Conservation (phyloP, 352 stramenopile species). For the Phytophthora ramorum region DNA sequence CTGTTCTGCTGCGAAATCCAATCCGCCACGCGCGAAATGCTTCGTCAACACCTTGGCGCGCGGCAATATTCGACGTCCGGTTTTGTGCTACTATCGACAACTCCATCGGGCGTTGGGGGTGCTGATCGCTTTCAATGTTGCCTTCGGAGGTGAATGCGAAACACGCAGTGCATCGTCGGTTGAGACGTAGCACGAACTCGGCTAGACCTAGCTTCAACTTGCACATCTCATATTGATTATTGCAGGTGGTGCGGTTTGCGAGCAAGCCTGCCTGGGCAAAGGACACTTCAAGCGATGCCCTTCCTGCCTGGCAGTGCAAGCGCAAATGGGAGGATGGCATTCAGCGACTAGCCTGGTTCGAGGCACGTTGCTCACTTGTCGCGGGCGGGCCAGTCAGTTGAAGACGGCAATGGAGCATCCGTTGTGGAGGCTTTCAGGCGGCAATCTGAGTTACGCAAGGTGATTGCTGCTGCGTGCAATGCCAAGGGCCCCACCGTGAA, state of each 20-base stretch:
- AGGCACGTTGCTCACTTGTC: constrained; percentile 16
- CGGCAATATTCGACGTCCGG: constrained; percentile 17
- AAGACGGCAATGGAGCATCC: not conserved
- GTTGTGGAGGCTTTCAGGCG: not conserved
- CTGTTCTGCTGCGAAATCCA: constrained; percentile 5
- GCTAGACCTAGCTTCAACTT: constrained; percentile 18
- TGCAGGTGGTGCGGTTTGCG: not conserved
- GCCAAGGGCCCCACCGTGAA: not conserved
- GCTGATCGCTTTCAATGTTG: constrained; percentile 1
- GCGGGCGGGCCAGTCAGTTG: not conserved
- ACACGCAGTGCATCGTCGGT: too few relatives aligned
- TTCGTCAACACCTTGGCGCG: constrained; percentile 12
- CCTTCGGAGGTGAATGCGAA: too few relatives aligned
- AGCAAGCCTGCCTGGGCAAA: not conserved
- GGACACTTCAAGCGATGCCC: constrained; percentile 15
- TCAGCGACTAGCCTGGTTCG: constrained; percentile 12
- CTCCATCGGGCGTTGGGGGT: constrained; percentile 4
- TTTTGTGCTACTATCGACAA: constrained; percentile 18
- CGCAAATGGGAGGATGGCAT: constrained; percentile 3
- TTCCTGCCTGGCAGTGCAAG: not conserved
- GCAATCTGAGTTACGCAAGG: not conserved
- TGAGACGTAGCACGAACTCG: too few relatives aligned
- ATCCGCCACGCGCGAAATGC: constrained; percentile 3
- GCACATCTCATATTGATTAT: not conserved
- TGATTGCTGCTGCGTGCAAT: not conserved